These are phyloP conservation scores for Magnaporthiopsis incrustans DNA, from an alignment of 2,329 filamentous ascomycete genomes.

Conservation along the genomic window DNA sequence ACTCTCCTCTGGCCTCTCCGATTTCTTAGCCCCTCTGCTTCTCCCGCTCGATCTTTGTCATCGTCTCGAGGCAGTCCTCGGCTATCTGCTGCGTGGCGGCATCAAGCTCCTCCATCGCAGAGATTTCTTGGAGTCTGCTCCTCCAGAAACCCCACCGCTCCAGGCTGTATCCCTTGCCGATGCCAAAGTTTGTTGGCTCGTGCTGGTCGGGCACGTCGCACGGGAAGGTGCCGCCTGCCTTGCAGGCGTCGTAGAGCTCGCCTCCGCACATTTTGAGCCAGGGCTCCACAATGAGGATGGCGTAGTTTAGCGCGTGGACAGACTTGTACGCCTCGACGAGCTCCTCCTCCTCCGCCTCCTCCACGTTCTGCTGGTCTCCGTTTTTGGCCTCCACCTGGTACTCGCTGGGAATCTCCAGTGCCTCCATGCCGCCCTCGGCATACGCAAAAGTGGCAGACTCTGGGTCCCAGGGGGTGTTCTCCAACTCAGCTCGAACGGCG, in stretches of 20 bases:
- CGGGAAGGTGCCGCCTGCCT: background rate
- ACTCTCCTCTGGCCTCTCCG: too few relatives aligned
- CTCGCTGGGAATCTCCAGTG: background rate
- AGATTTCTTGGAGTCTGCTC: background rate
- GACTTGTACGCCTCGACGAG: background rate
- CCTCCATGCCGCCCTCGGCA: background rate
- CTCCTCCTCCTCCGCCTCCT: background rate
- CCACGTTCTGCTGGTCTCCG: background rate
- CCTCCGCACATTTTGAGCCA: background rate
- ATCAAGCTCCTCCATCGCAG: background rate
- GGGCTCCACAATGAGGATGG: background rate
- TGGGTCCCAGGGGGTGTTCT: background rate
- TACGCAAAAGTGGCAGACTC: background rate
- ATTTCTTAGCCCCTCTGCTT: background rate
- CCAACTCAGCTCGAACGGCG: background rate
- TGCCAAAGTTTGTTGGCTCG: background rate
- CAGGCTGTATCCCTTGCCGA: background rate
- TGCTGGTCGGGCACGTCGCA: background rate
- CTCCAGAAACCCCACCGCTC: background rate
- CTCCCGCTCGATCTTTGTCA: background rate
- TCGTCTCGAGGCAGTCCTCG: background rate
- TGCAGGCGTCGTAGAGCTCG: background rate
- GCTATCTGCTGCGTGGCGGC: background rate
- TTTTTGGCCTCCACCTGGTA: background rate
- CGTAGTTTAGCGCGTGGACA: background rate